Base-by-base conservation (phyloP, 176 grass and related monocot species). In the Echinochloa phyllopogon region DNA sequence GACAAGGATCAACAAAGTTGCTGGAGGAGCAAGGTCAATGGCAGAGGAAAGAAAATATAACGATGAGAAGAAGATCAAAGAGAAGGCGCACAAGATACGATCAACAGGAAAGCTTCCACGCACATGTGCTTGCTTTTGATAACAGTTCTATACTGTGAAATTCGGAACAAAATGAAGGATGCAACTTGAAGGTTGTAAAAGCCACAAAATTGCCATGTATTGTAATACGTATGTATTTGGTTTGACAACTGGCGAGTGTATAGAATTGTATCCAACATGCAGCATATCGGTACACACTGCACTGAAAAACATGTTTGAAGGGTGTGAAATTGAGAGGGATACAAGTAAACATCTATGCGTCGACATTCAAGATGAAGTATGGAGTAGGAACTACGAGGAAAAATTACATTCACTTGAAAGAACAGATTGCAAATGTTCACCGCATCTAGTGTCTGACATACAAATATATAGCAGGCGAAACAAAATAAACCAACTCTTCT, bases 41-140 rank as follows among this genome's bases (percentile, higher is more conserved):
- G 89, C 86, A 63, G 78, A 80, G 79, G 88, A 92, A 84, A 92
- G 78, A 74, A 96, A 78, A 86, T 61, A 74, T 75, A 89, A 91
- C 16, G 93, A 96, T 18, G 93, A 96, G 79, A 60, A 65, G 12
- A 94, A 87, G 80, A 70, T 85, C 40, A 85, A 57, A 45, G 84
- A 94, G 57, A 99, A 99, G 77, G 91, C 86, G 3, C 68, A 16
- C 27, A 99, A 89, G 81, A 96, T 91, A 59, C 75, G 78, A 29
- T 86, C 86, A 6, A 55, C 57, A 20, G 87, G 61, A 67, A 91
- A 87, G 56, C 48, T 78, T 83, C 47, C 91, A 14, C 49, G 58
- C 80, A 33, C 86, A 57, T 94, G 86, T 74, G 51, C 41, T 61
- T 95, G 93, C 87, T 85, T 90, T 77, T 90, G 88, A 90, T 24